These are phyloP conservation scores for Aureobasidium sp. DNA, from an alignment of 2,329 filamentous ascomycete genomes.

Conservation along the genomic window DNA sequence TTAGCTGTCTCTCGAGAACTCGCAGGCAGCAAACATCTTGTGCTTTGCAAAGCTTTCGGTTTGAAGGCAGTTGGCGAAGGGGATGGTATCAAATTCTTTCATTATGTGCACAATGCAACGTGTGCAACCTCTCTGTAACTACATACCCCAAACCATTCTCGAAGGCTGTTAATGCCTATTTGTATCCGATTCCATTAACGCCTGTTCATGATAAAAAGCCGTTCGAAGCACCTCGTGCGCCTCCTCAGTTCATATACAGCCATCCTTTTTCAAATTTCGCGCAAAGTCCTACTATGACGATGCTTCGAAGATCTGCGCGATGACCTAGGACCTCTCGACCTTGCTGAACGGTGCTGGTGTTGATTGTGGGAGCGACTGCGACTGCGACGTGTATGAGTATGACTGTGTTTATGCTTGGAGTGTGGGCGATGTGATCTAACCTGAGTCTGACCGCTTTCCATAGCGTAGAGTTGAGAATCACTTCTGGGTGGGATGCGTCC, in stretches of 20 bases:
- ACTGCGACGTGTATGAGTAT: background rate
- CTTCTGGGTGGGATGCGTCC: background rate
- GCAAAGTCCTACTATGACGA: background rate
- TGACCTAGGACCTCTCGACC: background rate
- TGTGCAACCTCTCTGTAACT: background rate
- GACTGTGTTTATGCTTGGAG: background rate
- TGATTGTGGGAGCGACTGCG: background rate
- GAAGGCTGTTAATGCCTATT: background rate
- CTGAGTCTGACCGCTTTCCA: constrained; percentile 1
- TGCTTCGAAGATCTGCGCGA: background rate
- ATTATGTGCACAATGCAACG: background rate
- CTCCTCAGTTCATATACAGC: background rate
- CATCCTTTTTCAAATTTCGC: background rate
- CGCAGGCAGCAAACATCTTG: background rate
- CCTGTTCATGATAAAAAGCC: background rate
- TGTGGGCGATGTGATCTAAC: background rate
- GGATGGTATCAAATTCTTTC: background rate
- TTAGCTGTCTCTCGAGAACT: background rate
- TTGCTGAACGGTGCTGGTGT: background rate
- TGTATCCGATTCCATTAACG: background rate
- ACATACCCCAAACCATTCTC: background rate
- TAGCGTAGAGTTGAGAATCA: background rate
- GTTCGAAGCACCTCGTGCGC: background rate
- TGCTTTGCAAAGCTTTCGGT: background rate
- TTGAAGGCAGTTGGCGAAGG: background rate